Evolutionary conservation across 768 basidiomycete species (phyloP).

Genomic region (Cytidiella melzeri): DNA sequence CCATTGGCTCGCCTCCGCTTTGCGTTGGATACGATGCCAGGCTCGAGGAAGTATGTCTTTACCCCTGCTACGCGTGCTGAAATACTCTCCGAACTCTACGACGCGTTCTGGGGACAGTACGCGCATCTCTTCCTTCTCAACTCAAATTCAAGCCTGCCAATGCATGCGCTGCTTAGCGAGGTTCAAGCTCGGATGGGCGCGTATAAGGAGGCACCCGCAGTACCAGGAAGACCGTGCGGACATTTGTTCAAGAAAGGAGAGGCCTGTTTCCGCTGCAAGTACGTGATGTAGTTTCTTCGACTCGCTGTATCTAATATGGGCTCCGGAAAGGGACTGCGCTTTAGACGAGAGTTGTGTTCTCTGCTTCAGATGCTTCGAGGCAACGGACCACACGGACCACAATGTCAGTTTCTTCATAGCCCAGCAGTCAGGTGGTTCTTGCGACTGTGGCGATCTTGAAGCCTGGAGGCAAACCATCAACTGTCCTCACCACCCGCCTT

Average conservation of each 20-base stretch:
- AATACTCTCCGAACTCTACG: conserved; percentile 76
- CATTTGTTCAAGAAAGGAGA: conserved; percentile 89
- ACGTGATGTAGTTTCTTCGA: conserved; percentile 25
- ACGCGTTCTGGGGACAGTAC: conserved; percentile 76
- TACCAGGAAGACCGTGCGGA: conserved; percentile 73
- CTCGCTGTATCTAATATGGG: not conserved
- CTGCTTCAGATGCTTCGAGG: conserved; percentile 85
- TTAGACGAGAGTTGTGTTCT: conserved; percentile 87
- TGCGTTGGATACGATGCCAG: conserved; percentile 75
- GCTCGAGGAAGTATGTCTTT: conserved; percentile 71
- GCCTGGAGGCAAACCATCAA: conserved; percentile 69
- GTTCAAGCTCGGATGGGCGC: conserved; percentile 57
- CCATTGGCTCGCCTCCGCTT: conserved; percentile 70
- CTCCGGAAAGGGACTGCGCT: conserved; percentile 70
- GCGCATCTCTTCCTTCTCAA: conserved; percentile 66
- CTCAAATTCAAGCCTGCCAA: conserved; percentile 54
- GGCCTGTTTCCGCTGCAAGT: conserved; percentile 93
- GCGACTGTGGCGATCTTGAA: conserved; percentile 90
- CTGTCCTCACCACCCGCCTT: conserved; percentile 73
- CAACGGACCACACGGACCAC: conserved; percentile 81
- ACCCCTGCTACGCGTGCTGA: conserved; percentile 70
- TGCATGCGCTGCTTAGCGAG: conserved; percentile 61
- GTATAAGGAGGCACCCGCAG: conserved; percentile 50
- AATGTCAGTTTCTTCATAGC: conserved; percentile 92
- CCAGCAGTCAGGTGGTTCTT: conserved; percentile 88